phyloP scores from a whole-genome alignment of 2,329 filamentous ascomycete genomes.

The Ascochyta pisi region DNA sequence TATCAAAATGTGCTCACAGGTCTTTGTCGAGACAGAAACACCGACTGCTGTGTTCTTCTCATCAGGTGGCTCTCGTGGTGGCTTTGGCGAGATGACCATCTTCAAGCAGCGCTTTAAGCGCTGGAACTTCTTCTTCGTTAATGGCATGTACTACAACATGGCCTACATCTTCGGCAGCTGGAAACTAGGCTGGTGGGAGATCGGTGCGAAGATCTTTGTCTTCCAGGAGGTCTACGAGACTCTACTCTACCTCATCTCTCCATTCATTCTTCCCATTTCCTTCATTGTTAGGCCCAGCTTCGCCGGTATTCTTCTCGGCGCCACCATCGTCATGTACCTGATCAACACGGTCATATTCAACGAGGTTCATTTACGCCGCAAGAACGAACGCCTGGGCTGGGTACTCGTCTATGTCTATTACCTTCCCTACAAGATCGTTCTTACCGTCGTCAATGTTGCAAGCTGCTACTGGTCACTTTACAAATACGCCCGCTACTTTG shows the following conservation, averaged over 20 bases:
- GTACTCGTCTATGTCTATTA: constrained; percentile 53
- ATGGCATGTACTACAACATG: constrained; percentile 58
- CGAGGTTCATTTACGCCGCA: constrained; percentile 55
- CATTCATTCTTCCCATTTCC: constrained; percentile 56
- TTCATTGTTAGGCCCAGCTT: constrained; percentile 54
- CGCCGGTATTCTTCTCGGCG: constrained; percentile 48
- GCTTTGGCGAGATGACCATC: constrained; percentile 62
- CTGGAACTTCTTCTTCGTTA: constrained; percentile 62
- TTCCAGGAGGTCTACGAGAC: constrained; percentile 59
- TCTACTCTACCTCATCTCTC: constrained; percentile 54
- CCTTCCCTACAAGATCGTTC: constrained; percentile 54
- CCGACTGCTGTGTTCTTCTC: constrained; percentile 54
- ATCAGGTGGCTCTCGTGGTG: constrained; percentile 52
- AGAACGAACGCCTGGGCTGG: constrained; percentile 54
- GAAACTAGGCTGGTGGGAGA: constrained; percentile 58
- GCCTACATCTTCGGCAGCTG: constrained; percentile 56
- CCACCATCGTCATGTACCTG: constrained; percentile 53
- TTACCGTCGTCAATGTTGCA: constrained; percentile 55
- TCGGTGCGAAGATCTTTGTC: constrained; percentile 59
- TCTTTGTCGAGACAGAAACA: constrained; percentile 61
- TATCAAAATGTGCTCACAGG: constrained; percentile 58
- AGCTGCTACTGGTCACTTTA: constrained; percentile 49
- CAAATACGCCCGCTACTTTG: constrained; percentile 57
- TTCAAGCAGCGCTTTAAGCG: constrained; percentile 59
- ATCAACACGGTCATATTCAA: constrained; percentile 57